Evolutionary conservation across 441 rosid species (phyloP).

Genomic region (Sinapis alba): DNA sequence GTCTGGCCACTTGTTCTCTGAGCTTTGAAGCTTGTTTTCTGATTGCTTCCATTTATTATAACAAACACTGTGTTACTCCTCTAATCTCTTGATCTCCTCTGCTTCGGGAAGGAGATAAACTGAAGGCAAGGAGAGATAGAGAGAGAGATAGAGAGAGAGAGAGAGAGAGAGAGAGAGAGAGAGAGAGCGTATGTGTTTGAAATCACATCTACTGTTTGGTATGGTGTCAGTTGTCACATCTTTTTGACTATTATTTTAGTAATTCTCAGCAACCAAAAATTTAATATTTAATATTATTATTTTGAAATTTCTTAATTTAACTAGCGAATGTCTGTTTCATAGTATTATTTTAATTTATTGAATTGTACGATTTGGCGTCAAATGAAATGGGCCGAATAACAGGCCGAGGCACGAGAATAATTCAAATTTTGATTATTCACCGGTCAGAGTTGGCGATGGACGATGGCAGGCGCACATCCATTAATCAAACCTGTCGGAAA

Average conservation of each 20-base stretch:
- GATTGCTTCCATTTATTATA: constrained; percentile 68
- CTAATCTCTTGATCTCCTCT: neutral
- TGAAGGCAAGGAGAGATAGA: neutral
- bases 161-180: neutral
- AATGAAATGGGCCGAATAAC: neutral
- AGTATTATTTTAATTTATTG: neutral
- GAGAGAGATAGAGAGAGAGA: neutral
- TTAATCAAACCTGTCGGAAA: neutral
- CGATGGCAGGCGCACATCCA: neutral
- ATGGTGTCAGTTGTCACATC: neutral
- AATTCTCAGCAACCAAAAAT: neutral
- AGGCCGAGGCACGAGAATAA: neutral
- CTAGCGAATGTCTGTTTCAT: no score
- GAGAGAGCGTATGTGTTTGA: neutral
- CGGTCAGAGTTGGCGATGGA: neutral
- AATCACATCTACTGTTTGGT: constrained; percentile 31
- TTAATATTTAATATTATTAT: no score
- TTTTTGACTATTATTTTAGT: neutral
- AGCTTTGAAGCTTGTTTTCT: constrained; percentile 85
- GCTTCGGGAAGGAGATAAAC: neutral
- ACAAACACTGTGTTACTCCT: constrained; percentile 6
- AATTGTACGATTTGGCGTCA: neutral
- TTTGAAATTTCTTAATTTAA: no score
- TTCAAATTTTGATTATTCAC: neutral
- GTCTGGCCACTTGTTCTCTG: constrained; percentile 90